Base-by-base conservation (phyloP, 176 grass and related monocot genomes). In the Juncus effusus region DNA sequence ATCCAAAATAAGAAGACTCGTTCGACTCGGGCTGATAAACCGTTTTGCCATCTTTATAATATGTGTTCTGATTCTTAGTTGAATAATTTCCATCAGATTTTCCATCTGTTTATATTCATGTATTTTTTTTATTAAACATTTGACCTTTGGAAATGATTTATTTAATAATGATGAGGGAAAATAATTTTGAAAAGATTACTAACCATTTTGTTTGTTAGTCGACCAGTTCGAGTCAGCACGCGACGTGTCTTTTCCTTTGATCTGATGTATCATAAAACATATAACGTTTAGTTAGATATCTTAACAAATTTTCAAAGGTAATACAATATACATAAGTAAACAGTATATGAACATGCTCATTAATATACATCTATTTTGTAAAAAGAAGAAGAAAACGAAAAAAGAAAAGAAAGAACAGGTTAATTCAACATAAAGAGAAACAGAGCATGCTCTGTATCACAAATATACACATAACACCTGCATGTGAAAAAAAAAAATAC, bases 1-100 rank as follows among this genome's bases (percentile, higher is more conserved):
- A 69, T 5, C 65, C 65, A 53, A 69, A 69, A 55, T 69, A 69
- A 16, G 42, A 36, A 11, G 44, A 69, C 16, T 69, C 65, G 15
- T 39, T 44, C 10, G 45, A 5, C 44, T 47, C 44, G 41, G 44
- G 10, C 13, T 9, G 14, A 57, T 54, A 55, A 36, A 12, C 51
- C 16, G 65, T 36, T 54, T 38, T 69, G 5, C 44, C 65, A 55
- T 69, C 65, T 1, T 69, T 54, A 5, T 9, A 11, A 4, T 69
- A 52, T 11, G 13, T 51, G 38, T 2, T 28, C 3, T 51, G 38
- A 28, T 52, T 36, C 41, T 69, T 69, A 28, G 41, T 69, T 7
- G 40, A 3, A 28, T 28, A 28, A 11, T 36, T 52, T 52, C 19
- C 65, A 28, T 51, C 15, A 3, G 7, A 7, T 4, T 47, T 69